Base-by-base conservation (phyloP, 768 basidiomycete species). In the Phlebiopsis gigantea region DNA sequence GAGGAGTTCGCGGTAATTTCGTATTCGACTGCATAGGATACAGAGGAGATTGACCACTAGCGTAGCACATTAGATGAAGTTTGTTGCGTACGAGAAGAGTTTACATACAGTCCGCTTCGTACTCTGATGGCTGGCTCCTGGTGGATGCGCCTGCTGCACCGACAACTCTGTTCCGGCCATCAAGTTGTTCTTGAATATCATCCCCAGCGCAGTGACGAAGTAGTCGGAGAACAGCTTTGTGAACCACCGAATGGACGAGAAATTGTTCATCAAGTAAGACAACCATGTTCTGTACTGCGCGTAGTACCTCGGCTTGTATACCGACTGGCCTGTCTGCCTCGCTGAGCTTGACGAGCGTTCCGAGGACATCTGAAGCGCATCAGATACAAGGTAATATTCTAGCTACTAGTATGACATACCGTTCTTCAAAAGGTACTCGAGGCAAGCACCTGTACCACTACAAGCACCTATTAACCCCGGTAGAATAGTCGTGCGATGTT, bases 201-300 rank as follows among this genome's bases (percentile, higher is more conserved):
- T 95, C 93, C n/a, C 93, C 94, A 3, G 88, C 89, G 68, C 93
- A 97, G 57, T 84, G 88, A 26, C 93, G 79, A 12, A 98, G 79
- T 7, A 98, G 75, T 41, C 92, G 77, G 24, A 95, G 79, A 8
- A 97, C 87, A 1, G 93, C 93, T 63, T 83, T 86, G 70, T 98
- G 94, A 0, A 95, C 88, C 1, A 85, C 90, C 8, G 91, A 89
- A 65, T 96, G 93, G 4, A 95, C 87, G 19, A 98, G 83, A 65
- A 98, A 97, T 62, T 90, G 89, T 66, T 97, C 93, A 59, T 97
- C 93, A 55, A 98, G 79, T 14, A 93, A 80, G 7, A 94, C 84
- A 12, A 98, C 87, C 80, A 97, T 90, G 63, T 93, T 93, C 63
- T 91, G 90, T 14, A 95, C 89, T 1, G 89, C 79, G 25, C 86